A percentile compares a stretch with the other conserved stretches of the same genome.
Evolutionary conservation across 805 yeast genomes (phyloP).

Genomic region (Saturnispora mendoncae): DNA sequence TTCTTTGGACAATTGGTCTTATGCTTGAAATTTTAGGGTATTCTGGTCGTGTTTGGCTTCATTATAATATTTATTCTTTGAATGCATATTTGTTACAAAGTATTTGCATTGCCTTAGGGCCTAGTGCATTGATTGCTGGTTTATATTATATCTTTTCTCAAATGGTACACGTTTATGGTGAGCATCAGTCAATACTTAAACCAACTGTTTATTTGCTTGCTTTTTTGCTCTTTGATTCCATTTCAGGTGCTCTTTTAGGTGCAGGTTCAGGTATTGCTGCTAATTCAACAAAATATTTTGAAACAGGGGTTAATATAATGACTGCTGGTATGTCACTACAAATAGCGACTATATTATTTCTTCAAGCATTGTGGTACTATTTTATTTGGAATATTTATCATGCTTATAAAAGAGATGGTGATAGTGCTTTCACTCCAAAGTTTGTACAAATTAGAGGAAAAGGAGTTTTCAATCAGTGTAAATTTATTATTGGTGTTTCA

Average conservation of each 20-base stretch:
- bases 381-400: conserved; percentile 35
- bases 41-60: conserved; percentile 45
- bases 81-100: conserved; percentile 49
- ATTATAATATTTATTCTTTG: conserved; percentile 23
- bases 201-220: conserved; percentile 50
- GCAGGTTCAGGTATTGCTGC: conserved; percentile 51
- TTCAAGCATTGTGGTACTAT: conserved; percentile 37
- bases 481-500: neutral
- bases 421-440: conserved; percentile 27
- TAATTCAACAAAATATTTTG: conserved; percentile 24
- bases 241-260: conserved; percentile 55
- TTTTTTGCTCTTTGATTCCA: conserved; percentile 53
- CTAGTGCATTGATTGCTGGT: conserved; percentile 73
- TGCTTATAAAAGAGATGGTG: conserved; percentile 17
- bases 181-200: conserved; percentile 35
- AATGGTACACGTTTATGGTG: conserved; percentile 48
- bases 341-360: conserved; percentile 55
- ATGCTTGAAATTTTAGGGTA: conserved; percentile 63
- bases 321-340: conserved; percentile 70
- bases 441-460: conserved; percentile 30
- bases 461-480: conserved; percentile 24
- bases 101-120: conserved; percentile 58
- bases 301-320: conserved; percentile 37
- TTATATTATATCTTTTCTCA: conserved; percentile 60
- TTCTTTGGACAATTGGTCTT: conserved; percentile 46